Base-by-base conservation (phyloP, 1,284 basidiomycete genomes). In the Microbotryum intermedium region DNA sequence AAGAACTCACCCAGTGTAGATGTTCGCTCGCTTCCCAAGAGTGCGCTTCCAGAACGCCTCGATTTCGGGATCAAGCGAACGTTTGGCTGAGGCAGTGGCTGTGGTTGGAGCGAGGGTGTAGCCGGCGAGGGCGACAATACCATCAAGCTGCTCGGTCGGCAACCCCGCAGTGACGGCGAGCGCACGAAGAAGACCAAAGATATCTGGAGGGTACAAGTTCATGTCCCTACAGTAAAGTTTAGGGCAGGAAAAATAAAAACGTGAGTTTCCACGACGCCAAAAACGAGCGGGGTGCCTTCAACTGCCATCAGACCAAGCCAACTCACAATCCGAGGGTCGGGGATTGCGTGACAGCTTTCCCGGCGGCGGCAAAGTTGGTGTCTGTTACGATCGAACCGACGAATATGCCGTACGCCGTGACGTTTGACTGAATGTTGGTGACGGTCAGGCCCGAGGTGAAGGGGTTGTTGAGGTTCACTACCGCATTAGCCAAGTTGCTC, bases 101-200 rank as follows among this genome's bases (percentile, higher is more conserved):
- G 76, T 79, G 21, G 78, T 69, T 23, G 72, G 73, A 34, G 85
- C 72, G 68, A 86, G 85, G 42, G 80, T 76, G 66, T 85, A 84
- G 28, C 83, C 86, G 34, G 85, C 87, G n/a, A 88, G 73, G 39
- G 76, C 67, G 9, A 89, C 83, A 58, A 89, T 83, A 10, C 79
- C 81, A 66, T 89, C 87, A 60, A 89, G 75, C 47, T 83, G 84
- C 13, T 77, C 76, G 1, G 82, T 80, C 66, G 82, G 76, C 60
- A 85, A 72, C 4, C 84, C 83, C 10, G 85, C 83, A 63, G 85
- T 77, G 18, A 84, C 77, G 10, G 84, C 85, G 6, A 88, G 77
- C 3, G 79, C 78, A 28, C 86, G 81, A 30, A 85, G 83, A 20
- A 88, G 77, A 0, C 84, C 84, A 72, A 89, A 88, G 46, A 89